These are phyloP conservation scores for Mycena floridula DNA, from an alignment of 768 basidiomycete species.

Conservation along the genomic window DNA sequence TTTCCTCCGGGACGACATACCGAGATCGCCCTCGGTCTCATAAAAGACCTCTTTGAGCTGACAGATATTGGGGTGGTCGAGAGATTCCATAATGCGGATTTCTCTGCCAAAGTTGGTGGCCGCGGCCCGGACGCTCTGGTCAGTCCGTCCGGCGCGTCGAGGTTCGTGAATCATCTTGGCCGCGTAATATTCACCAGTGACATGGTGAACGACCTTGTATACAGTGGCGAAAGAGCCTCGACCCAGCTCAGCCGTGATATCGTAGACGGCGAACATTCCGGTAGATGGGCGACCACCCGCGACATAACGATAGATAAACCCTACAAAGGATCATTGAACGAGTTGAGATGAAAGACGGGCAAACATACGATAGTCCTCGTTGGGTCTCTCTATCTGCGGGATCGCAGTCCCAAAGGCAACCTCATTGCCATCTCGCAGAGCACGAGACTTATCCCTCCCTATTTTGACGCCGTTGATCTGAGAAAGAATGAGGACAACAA, in stretches of 20 bases:
- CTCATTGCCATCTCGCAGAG: constrained; percentile 58
- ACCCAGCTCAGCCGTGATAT: constrained; percentile 68
- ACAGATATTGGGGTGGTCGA: constrained; percentile 82
- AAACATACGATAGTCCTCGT: constrained; percentile 71
- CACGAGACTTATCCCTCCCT: constrained; percentile 28
- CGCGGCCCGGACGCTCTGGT: constrained; percentile 13
- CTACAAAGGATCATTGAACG: constrained; percentile 24
- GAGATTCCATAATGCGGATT: constrained; percentile 69
- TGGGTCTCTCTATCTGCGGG: constrained; percentile 35
- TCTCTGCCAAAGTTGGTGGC: constrained; percentile 52
- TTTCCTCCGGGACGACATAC: constrained; percentile 28
- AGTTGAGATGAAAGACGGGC: neutral
- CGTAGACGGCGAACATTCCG: constrained; percentile 62
- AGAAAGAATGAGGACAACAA: constrained; percentile 12
- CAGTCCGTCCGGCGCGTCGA: constrained; percentile 27
- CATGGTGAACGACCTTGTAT: constrained; percentile 68
- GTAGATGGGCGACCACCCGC: constrained; percentile 41
- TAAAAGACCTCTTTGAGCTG: constrained; percentile 72
- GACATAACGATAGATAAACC: constrained; percentile 67
- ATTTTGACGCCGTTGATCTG: constrained; percentile 37
- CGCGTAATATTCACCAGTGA: constrained; percentile 71
- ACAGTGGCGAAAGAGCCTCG: constrained; percentile 92
- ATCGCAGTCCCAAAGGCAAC: constrained; percentile 71
- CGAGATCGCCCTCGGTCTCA: constrained; percentile 53
- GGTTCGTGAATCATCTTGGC: constrained; percentile 80